These are phyloP conservation scores for Kodamaea derodonti DNA, from an alignment of 1,139 yeast species.

Conservation along the genomic window DNA sequence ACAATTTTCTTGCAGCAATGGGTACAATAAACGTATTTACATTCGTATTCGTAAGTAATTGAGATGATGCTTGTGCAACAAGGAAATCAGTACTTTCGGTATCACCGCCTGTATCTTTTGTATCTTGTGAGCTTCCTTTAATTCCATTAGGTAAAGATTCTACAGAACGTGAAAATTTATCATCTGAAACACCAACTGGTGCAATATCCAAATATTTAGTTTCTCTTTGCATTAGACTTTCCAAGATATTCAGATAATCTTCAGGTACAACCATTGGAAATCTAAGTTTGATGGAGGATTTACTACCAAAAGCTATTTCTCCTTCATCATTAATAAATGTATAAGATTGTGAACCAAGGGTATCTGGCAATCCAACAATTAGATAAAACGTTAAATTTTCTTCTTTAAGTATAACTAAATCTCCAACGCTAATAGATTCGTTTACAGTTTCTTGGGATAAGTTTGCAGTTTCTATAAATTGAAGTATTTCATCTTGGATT, in stretches of 20 bases:
- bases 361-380: constrained; percentile 30
- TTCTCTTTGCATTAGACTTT: constrained; percentile 30
- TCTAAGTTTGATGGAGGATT: constrained; percentile 44
- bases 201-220: constrained; percentile 30
- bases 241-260: constrained; percentile 16
- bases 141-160: constrained; percentile 22
- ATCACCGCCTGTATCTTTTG: constrained; percentile 5
- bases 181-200: constrained; percentile 41
- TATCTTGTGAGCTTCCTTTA: constrained; percentile 2
- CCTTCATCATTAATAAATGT: constrained; percentile 58
- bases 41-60: constrained; percentile 31
- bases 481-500: not conserved
- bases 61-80: constrained; percentile 38
- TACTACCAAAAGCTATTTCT: constrained; percentile 46
- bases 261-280: constrained; percentile 52
- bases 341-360: constrained; percentile 30
- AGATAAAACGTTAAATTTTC: constrained; percentile 31
- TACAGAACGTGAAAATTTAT: constrained; percentile 23
- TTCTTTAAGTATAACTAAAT: constrained; percentile 31
- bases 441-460: constrained; percentile 23
- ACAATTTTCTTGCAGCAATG: constrained; percentile 29
- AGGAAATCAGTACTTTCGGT: constrained; percentile 21
- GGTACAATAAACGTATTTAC: constrained; percentile 41
- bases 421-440: constrained; percentile 32
- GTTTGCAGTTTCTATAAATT: constrained; percentile 19